Conservation (phyloP, 352 stramenopile genomes). For the Phytophthora litchii region DNA sequence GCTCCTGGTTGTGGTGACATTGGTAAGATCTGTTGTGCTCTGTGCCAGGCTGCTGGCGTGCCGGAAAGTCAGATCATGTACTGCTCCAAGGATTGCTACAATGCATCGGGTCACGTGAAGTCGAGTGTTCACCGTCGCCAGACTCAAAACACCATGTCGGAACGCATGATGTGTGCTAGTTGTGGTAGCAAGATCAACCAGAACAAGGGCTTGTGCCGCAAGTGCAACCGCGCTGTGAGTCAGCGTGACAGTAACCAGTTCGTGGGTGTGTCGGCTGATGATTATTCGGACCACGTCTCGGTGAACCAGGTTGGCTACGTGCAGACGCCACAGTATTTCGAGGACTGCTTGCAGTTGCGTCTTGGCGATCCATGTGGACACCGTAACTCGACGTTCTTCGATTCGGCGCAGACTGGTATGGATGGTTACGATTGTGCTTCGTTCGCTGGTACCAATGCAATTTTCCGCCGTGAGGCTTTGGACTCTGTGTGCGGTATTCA, state of each 20-base stretch:
- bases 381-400: constrained; percentile 77
- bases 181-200: constrained; percentile 74
- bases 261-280: constrained; percentile 52
- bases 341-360: constrained; percentile 69
- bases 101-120: constrained; percentile 64
- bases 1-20: constrained; percentile 71
- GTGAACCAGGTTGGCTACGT: constrained; percentile 80
- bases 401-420: constrained; percentile 75
- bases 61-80: constrained; percentile 71
- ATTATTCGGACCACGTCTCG: constrained; percentile 74
- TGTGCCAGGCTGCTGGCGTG: constrained; percentile 68
- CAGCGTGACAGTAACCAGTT: constrained; percentile 50
- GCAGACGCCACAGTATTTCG: constrained; percentile 77
- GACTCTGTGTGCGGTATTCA: constrained; percentile 78
- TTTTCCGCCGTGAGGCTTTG: constrained; percentile 76
- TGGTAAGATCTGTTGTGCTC: constrained; percentile 75
- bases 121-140: constrained; percentile 73
- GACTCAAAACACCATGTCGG: constrained; percentile 66
- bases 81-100: constrained; percentile 85
- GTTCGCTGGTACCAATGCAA: constrained; percentile 78
- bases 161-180: constrained; percentile 64
- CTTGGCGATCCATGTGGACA: constrained; percentile 68
- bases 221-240: constrained; percentile 57
- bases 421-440: constrained; percentile 76
- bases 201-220: constrained; percentile 67